phyloP scores from a whole-genome alignment of 2,329 filamentous ascomycete genomes.

The Penicillium sp. region DNA sequence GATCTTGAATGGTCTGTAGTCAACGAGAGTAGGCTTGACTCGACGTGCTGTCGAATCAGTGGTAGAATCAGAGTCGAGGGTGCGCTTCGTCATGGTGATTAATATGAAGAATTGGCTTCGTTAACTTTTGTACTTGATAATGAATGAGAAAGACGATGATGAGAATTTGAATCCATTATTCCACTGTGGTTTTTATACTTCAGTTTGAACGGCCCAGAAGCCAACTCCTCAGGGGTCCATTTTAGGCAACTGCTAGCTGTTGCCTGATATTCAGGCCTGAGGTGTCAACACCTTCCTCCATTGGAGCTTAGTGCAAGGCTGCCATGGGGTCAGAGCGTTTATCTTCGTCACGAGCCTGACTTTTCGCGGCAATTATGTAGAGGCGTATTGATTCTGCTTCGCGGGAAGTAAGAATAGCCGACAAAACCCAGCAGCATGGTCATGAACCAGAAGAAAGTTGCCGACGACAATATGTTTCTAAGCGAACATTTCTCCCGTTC shows the following conservation, averaged over 20 bases:
- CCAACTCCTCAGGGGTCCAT: neutral
- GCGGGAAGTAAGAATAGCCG: neutral
- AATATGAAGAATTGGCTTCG: neutral
- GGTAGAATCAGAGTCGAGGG: neutral
- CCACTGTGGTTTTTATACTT: neutral
- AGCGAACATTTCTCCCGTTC: neutral
- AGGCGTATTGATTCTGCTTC: too few species aligned
- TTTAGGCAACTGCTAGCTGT: slow-evolving; percentile 6
- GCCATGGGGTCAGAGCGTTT: neutral
- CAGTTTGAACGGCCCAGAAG: neutral
- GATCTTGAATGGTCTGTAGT: slow-evolving; percentile 9
- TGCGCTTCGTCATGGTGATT: slow-evolving; percentile 4
- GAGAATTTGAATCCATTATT: neutral
- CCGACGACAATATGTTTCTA: neutral
- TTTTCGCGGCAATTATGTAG: neutral
- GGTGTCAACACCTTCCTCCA: neutral
- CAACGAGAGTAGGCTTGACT: slow-evolving; percentile 4
- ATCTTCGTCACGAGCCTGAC: neutral
- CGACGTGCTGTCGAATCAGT: neutral
- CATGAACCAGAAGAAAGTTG: neutral
- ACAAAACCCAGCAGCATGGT: neutral
- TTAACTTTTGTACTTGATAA: neutral
- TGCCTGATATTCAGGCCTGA: neutral
- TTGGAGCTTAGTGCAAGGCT: neutral
- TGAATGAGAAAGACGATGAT: neutral